Percentiles rank a stretch among this genome's conserved stretches.
Evolutionary conservation across 2,329 filamentous ascomycete genomes (phyloP).

Genomic region (Fusarium tjaetaba): DNA sequence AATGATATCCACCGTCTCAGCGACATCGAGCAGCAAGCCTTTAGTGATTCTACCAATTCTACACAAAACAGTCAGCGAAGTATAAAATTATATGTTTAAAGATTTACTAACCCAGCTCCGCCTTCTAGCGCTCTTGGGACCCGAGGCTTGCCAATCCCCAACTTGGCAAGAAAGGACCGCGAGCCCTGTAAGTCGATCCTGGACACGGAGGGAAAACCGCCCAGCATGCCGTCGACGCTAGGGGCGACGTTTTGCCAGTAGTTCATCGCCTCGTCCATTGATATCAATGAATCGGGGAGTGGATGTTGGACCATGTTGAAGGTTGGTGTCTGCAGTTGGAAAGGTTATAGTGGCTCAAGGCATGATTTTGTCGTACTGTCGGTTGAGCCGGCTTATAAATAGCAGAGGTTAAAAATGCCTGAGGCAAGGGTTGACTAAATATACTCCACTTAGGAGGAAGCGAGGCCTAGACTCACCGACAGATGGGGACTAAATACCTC

Average conservation of each 20-base stretch:
- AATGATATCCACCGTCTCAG: not conserved
- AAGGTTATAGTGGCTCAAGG: no score
- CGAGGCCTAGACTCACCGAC: not conserved
- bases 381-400: not conserved
- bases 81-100: fast-evolving
- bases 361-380: not conserved
- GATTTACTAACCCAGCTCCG: not conserved
- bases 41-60: not conserved
- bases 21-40: not conserved
- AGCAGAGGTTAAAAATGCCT: not conserved
- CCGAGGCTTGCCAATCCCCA: not conserved
- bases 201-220: not conserved
- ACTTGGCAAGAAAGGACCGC: not conserved
- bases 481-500: not conserved
- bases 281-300: not conserved
- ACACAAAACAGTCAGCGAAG: no score
- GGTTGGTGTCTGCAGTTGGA: no score
- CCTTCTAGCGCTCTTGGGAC: not conserved
- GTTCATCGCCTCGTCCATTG: not conserved
- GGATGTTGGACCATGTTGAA: not conserved
- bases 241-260: not conserved
- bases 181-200: not conserved
- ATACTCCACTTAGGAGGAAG: not conserved
- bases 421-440: not conserved
- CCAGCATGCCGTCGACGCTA: not conserved